Conservation (phyloP, 495 filamentous ascomycete genomes). For the Physcia stellaris region DNA sequence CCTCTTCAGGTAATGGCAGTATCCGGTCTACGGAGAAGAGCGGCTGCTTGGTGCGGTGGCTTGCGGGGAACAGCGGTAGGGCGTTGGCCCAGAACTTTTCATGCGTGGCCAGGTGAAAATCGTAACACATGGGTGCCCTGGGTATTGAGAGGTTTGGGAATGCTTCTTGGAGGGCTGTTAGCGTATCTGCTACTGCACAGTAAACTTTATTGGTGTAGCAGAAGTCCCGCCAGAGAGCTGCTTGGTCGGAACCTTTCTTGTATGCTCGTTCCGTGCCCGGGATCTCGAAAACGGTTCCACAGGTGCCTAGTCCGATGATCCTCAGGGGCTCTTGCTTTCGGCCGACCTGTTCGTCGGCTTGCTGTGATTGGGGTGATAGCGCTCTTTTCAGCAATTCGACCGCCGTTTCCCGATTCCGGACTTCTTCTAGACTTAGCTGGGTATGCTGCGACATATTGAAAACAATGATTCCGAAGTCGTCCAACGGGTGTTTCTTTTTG, state of each 20-base stretch:
- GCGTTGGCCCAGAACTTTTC: conserved; percentile 3
- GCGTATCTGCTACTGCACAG: background rate
- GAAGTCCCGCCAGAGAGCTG: conserved; percentile 4
- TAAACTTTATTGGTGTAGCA: conserved; percentile 5
- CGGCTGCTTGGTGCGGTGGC: conserved; percentile 3
- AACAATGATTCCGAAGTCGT: no score
- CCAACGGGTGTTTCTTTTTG: no score
- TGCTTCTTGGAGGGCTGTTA: background rate
- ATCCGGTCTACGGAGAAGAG: conserved; percentile 18
- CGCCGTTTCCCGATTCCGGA: no score
- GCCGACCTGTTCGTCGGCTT: background rate
- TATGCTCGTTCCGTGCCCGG: conserved; percentile 3
- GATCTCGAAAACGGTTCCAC: conserved; percentile 10
- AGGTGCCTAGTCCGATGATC: conserved; percentile 8
- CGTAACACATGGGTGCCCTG: conserved; percentile 3
- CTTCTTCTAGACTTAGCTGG: no score
- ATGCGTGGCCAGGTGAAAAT: background rate
- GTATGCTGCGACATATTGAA: no score
- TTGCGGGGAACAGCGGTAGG: conserved; percentile 2
- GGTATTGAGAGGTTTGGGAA: conserved; percentile 2
- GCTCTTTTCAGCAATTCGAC: no score
- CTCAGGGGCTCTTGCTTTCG: background rate
- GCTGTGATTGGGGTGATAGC: no score
- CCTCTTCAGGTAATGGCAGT: conserved; percentile 15
- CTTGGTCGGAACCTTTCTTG: conserved; percentile 9